A percentile compares a stretch with the other conserved stretches of the same genome.
phyloP scores from a whole-genome alignment of 1,139 yeast species.

The Hansenula lynferdii region DNA sequence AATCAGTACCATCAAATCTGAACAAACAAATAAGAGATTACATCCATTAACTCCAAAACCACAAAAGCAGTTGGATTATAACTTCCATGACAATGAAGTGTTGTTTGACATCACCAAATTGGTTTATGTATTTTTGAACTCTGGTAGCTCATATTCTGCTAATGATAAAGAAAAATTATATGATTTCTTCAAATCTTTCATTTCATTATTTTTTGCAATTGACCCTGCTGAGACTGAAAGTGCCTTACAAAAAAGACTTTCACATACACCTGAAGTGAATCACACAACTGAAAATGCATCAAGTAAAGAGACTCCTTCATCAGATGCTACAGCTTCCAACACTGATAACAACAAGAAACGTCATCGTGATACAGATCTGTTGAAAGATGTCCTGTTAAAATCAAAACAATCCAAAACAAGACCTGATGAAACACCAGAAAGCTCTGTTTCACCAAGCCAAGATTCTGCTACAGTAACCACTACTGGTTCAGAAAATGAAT shows the following conservation, averaged over 20 bases:
- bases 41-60: constrained; percentile 88
- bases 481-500: constrained; percentile 20
- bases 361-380: constrained; percentile 57
- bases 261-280: constrained; percentile 10
- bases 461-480: constrained; percentile 19
- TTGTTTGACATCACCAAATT: constrained; percentile 70
- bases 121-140: constrained; percentile 63
- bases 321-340: constrained; percentile 15
- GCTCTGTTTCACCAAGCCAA: constrained; percentile 23
- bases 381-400: constrained; percentile 70
- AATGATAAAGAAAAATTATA: constrained; percentile 77
- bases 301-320: constrained; percentile 2
- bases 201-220: constrained; percentile 64
- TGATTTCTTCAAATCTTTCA: constrained; percentile 66
- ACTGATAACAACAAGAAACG: constrained; percentile 33
- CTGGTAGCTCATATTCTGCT: constrained; percentile 69
- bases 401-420: constrained; percentile 45
- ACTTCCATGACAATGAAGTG: constrained; percentile 61
- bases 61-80: constrained; percentile 71
- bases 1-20: constrained; percentile 87
- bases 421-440: constrained; percentile 19
- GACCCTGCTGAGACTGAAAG: constrained; percentile 29
- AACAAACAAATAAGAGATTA: constrained; percentile 69
- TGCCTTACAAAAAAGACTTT: constrained; percentile 27
- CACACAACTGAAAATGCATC: constrained; percentile 10